Base-by-base conservation (phyloP, 163 green algal genomes). In the Coccomyxa subellipsoidea region DNA sequence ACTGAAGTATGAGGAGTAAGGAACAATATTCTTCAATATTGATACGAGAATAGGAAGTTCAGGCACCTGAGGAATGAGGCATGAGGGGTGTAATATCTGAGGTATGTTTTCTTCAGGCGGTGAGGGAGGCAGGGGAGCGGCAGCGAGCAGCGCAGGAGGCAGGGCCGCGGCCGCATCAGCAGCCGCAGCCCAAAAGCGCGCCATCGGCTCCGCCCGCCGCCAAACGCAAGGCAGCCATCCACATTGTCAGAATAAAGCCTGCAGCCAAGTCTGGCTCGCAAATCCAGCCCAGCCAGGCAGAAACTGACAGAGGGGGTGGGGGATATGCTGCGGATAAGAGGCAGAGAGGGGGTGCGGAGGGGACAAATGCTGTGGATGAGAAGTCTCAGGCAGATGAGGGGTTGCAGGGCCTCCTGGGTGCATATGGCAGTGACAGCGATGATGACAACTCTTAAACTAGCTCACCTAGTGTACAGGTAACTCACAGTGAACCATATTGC, bases 321-420 rank as follows among this genome's bases (percentile, higher is more conserved):
- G 21, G 10, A 10, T n/a, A n/a, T n/a, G 37, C 36, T 10, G 1
- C 38, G 21, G 75, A 23, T 7, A 79, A 79, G 75, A 36, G 36
- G 75, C 29, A 37, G 75, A 59, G 38, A 69, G 7, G 21, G 37
- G 37, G 32, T 23, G 37, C 66, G 21, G 27, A 25, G 36, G 37
- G 36, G 29, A 27, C 25, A 27, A 37, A 21, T n/a, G 38, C 15
- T 39, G 47, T 29, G 70, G 66, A 54, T 0, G 53, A 53, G 23
- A 9, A 29, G 37, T 25, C 36, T 23, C 69, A 66, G 4, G 69
- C 37, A n/a, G 82, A 47, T 29, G 81, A 40, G 9, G 84, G 80
- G 7, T 40, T 88, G 78, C 69, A 36, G 0, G 82, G 83, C 23
- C n/a, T 89, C 34, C 36, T 89, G 53, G 83, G 85, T 40, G 83